Conservation (phyloP, 331 rosid genomes). For the Prunus yedoensis region DNA sequence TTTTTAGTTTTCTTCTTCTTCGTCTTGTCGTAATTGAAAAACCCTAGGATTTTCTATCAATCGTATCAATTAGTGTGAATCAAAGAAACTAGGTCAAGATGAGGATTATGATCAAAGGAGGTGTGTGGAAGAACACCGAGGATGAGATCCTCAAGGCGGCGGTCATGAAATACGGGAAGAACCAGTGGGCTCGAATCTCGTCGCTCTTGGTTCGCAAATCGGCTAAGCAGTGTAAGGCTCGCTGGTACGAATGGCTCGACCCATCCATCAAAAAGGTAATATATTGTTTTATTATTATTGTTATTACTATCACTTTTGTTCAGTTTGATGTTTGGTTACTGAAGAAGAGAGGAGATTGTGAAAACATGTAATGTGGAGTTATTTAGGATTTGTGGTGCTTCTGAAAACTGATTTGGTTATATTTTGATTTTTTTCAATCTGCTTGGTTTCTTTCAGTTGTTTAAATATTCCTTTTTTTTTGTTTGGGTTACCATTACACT, state of each 20-base stretch:
- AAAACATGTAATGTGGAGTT: neutral
- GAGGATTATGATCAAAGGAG: slow-evolving; percentile 99
- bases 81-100: slow-evolving; percentile 40
- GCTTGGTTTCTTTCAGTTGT: neutral
- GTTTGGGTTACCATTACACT: neutral
- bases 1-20: neutral
- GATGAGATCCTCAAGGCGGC: slow-evolving; percentile 98
- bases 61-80: neutral
- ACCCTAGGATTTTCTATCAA: neutral
- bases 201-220: slow-evolving; percentile 94
- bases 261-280: slow-evolving; percentile 88
- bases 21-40: neutral
- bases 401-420: neutral
- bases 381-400: neutral
- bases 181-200: slow-evolving; percentile 97
- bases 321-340: neutral
- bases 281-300: neutral
- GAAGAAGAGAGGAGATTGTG: neutral
- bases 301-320: neutral
- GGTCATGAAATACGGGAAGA: slow-evolving; percentile 93
- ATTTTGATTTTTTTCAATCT: neutral
- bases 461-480: neutral
- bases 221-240: slow-evolving; percentile 96
- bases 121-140: slow-evolving; percentile 98
- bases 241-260: slow-evolving; percentile 98